Evolutionary conservation across 2,329 filamentous ascomycete genomes (phyloP).

Genomic region (Sporothrix luriei): DNA sequence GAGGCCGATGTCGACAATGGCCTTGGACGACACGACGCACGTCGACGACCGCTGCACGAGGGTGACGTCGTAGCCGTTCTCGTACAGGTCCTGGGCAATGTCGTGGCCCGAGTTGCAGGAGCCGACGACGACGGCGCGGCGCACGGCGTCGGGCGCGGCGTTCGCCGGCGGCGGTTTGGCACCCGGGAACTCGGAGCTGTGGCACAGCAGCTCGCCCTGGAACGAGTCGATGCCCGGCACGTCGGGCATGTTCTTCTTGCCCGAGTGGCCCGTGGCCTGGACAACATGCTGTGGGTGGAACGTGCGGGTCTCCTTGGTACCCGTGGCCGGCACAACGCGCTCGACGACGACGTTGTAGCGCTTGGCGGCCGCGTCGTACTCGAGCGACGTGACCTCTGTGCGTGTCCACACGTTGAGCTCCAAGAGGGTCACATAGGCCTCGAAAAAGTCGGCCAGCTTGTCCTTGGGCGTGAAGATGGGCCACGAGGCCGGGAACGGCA

Average conservation of each 20-base stretch:
- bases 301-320: constrained; percentile 54
- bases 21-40: constrained; percentile 54
- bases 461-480: constrained; percentile 72
- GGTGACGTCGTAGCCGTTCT: constrained; percentile 61
- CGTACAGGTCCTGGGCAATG: constrained; percentile 61
- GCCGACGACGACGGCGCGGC: constrained; percentile 59
- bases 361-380: constrained; percentile 54
- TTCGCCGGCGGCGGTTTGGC: constrained; percentile 41
- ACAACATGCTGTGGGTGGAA: constrained; percentile 66
- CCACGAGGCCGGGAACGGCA: constrained; percentile 66
- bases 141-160: constrained; percentile 43
- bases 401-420: constrained; percentile 69
- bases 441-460: constrained; percentile 70
- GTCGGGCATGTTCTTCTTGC: constrained; percentile 62
- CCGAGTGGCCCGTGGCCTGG: constrained; percentile 68
- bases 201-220: constrained; percentile 56
- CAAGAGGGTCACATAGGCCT: constrained; percentile 64
- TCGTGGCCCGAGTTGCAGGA: constrained; percentile 63
- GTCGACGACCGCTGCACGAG: constrained; percentile 63
- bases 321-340: constrained; percentile 51
- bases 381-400: constrained; percentile 52
- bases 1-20: constrained; percentile 50
- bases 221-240: constrained; percentile 60
- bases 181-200: constrained; percentile 56
- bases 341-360: constrained; percentile 60